Conservation (phyloP, 306 rosid genomes). For the Prunus mira region DNA sequence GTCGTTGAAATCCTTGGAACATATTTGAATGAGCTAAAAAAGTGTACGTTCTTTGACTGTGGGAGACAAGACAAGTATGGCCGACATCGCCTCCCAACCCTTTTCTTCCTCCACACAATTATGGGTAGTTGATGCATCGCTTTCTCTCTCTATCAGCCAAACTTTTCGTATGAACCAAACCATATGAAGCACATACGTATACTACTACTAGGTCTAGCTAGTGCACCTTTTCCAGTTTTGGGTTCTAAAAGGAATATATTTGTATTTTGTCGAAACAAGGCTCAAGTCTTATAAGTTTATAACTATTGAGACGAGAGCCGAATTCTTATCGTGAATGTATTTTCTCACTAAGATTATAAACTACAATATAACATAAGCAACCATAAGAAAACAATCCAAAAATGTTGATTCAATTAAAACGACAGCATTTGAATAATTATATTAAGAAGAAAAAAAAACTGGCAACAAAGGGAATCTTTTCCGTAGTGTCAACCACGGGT, state of each 20-base stretch:
- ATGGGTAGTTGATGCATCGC: slow-evolving; percentile 24
- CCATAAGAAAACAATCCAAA: neutral
- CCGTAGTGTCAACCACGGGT: neutral
- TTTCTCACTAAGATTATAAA: neutral
- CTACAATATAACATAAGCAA: neutral
- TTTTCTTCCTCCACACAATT: slow-evolving; percentile 19
- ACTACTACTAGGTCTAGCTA: neutral
- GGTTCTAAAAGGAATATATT: neutral
- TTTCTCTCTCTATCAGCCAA: neutral
- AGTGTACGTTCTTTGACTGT: slow-evolving; percentile 32
- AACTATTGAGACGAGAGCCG: neutral
- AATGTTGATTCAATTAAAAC: neutral
- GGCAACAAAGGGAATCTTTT: neutral
- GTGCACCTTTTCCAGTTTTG: neutral
- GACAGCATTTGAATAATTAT: neutral
- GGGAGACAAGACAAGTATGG: slow-evolving; percentile 30
- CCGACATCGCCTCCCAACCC: slow-evolving; percentile 40
- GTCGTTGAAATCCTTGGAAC: slow-evolving; percentile 23
- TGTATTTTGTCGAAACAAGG: too few species aligned
- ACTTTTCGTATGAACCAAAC: neutral
- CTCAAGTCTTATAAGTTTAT: too few species aligned
- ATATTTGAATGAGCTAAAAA: slow-evolving; percentile 27
- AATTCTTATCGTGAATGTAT: neutral
- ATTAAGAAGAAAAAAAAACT: neutral
- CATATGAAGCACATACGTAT: neutral